Conservation (phyloP, 2,329 filamentous ascomycete genomes). For the Dryadomyces quercivorus region DNA sequence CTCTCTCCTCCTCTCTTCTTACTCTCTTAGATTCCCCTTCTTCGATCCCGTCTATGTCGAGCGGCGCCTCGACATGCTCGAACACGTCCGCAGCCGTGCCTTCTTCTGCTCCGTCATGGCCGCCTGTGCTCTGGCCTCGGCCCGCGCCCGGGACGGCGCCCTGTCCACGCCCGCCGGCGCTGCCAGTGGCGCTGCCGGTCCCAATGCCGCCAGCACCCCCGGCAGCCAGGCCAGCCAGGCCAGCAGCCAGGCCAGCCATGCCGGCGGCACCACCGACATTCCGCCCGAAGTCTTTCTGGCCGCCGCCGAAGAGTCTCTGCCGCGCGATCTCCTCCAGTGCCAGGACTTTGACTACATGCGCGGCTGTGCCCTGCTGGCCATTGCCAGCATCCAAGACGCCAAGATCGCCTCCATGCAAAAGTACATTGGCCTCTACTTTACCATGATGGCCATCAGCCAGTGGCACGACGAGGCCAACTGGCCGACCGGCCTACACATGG, state of each 20-base stretch:
- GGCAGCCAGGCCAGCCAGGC: background rate
- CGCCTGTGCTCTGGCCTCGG: slow-evolving; percentile 13
- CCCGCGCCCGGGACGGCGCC: slow-evolving; percentile 14
- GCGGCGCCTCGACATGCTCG: slow-evolving; percentile 11
- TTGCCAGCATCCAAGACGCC: slow-evolving; percentile 16
- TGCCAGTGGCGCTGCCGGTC: background rate
- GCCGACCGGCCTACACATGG: slow-evolving; percentile 7
- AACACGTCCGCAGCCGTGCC: slow-evolving; percentile 14
- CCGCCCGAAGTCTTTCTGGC: slow-evolving; percentile 15
- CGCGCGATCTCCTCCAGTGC: slow-evolving; percentile 12
- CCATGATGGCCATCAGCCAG: slow-evolving; percentile 15
- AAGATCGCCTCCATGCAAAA: slow-evolving; percentile 16
- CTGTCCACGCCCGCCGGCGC: slow-evolving; percentile 1
- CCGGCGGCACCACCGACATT: slow-evolving; percentile 2
- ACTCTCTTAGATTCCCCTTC: slow-evolving; percentile 12
- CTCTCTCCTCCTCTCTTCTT: background rate
- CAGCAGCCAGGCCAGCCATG: slow-evolving; percentile 1
- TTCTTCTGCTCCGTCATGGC: slow-evolving; percentile 17
- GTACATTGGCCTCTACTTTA: slow-evolving; percentile 16
- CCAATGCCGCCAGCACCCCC: background rate
- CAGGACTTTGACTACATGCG: slow-evolving; percentile 15
- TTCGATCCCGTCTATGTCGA: slow-evolving; percentile 13
- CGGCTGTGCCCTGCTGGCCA: slow-evolving; percentile 13
- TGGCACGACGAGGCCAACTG: slow-evolving; percentile 17
- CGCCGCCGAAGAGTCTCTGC: slow-evolving; percentile 15